Percentiles rank a stretch among this genome's conserved stretches.
These are phyloP conservation scores for Manihot esculenta DNA, from an alignment of 441 rosid species.

Conservation along the genomic window DNA sequence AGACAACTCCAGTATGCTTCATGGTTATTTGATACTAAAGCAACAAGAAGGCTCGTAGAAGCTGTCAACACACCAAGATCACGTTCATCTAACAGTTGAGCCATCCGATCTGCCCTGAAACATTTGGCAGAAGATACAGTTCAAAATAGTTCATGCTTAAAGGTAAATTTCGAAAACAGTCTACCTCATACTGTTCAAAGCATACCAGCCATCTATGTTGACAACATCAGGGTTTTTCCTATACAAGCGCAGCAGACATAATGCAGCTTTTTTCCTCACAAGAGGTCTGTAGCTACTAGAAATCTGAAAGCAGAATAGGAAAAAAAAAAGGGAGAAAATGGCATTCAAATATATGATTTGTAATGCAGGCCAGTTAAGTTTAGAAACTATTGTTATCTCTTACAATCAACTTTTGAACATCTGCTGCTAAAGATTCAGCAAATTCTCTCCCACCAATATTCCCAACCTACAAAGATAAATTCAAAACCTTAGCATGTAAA, in stretches of 20 bases:
- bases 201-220: slow-evolving; percentile 96
- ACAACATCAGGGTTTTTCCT: slow-evolving; percentile 97
- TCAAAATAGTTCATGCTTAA: slow-evolving; percentile 16
- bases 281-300: slow-evolving; percentile 99
- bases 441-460: slow-evolving; percentile 99
- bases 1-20: slow-evolving; percentile 93
- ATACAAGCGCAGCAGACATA: slow-evolving; percentile 89
- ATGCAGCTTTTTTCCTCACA: slow-evolving; percentile 96
- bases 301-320: slow-evolving; percentile 52
- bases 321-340: background rate
- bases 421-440: slow-evolving; percentile 95
- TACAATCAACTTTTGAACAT: slow-evolving; percentile 96
- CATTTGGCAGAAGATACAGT: slow-evolving; percentile 23
- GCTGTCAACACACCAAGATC: slow-evolving; percentile 99
- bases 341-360: slow-evolving; percentile 19
- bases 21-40: slow-evolving; percentile 87
- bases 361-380: slow-evolving; percentile 14
- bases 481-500: slow-evolving; percentile 10
- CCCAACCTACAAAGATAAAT: slow-evolving; percentile 67
- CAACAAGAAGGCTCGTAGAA: slow-evolving; percentile 95
- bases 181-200: slow-evolving; percentile 12
- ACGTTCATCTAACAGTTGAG: slow-evolving; percentile 98
- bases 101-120: slow-evolving; percentile 94
- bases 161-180: slow-evolving; percentile 14
- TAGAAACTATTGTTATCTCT: slow-evolving; percentile 32